Percentiles rank a stretch among this genome's conserved stretches.
Conservation (phyloP, 164 flowering plant species). For the Hamamelis virginiana region DNA sequence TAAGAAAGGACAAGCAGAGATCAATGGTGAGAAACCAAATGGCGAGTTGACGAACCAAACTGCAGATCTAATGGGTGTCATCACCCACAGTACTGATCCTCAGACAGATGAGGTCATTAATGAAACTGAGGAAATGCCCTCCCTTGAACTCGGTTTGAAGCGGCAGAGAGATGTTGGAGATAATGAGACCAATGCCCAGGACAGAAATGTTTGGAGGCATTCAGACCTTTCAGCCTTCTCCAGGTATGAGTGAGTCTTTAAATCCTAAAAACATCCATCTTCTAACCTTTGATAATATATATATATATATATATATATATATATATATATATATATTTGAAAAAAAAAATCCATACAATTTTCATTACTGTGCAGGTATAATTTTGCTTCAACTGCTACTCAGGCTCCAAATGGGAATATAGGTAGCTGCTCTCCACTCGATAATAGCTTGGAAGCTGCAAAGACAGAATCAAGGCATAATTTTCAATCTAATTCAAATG, state of each 20-base stretch:
- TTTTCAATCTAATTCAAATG: conserved; percentile 11
- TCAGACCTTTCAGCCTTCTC: conserved; percentile 46
- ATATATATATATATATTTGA: too few species aligned
- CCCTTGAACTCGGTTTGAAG: conserved; percentile 55
- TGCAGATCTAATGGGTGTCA: conserved; percentile 25
- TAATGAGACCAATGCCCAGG: conserved; percentile 30
- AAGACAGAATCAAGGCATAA: conserved; percentile 19
- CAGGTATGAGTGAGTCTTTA: conserved; percentile 16
- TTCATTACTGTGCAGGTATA: conserved; percentile 23
- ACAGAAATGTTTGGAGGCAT: conserved; percentile 36
- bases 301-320: too few species aligned
- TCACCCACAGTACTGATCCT: conserved; percentile 16
- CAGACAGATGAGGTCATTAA: conserved; percentile 20
- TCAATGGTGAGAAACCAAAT: conserved; percentile 22
- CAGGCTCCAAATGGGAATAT: conserved; percentile 22
- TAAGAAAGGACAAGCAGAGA: conserved; percentile 23
- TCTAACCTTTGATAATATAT: neutral
- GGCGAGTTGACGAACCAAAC: conserved; percentile 23
- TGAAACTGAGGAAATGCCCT: conserved; percentile 39
- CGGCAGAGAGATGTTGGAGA: conserved; percentile 40
- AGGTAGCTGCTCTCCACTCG: conserved; percentile 27
- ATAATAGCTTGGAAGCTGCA: conserved; percentile 26
- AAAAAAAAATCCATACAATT: neutral
- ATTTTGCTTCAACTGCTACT: conserved; percentile 20
- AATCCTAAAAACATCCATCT: neutral